Conservation (phyloP, 225 moss, liverwort and hornwort species). For the Lunularia cruciata region DNA sequence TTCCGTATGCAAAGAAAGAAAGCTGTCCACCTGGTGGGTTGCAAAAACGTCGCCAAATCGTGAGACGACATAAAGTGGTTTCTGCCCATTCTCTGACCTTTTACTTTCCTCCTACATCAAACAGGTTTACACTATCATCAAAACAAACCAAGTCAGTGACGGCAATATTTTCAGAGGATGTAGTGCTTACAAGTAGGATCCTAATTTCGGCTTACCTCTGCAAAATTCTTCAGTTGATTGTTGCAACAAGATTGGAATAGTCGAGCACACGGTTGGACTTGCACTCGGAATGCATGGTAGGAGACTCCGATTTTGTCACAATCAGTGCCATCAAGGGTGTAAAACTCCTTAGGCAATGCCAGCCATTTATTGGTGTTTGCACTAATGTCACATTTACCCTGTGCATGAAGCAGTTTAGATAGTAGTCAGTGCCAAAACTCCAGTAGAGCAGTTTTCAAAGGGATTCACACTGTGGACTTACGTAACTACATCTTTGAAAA, state of each 20-base stretch:
- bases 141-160: too few species aligned
- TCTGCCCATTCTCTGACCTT: slow-evolving; percentile 1
- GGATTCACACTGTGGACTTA: too few species aligned
- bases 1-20: not conserved
- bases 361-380: slow-evolving; percentile 27
- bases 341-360: slow-evolving; percentile 25
- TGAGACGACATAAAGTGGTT: not conserved
- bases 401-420: not conserved
- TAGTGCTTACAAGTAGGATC: too few species aligned
- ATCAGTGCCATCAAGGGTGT: slow-evolving; percentile 29
- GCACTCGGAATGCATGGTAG: slow-evolving; percentile 18
- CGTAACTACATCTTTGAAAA: too few species aligned
- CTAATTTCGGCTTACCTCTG: not conserved
- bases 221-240: slow-evolving; percentile 26
- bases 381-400: slow-evolving; percentile 24
- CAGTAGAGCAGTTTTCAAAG: too few species aligned
- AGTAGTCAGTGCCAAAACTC: too few species aligned
- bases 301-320: slow-evolving; percentile 40
- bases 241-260: slow-evolving; percentile 34
- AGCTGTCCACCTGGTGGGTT: slow-evolving; percentile 15
- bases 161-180: too few species aligned
- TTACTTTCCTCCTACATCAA: not conserved
- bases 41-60: slow-evolving; percentile 1
- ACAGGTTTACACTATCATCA: not conserved
- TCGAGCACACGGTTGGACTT: slow-evolving; percentile 28